Evolutionary conservation across 1,284 basidiomycete genomes (phyloP).

Genomic region (Pascua sp.): DNA sequence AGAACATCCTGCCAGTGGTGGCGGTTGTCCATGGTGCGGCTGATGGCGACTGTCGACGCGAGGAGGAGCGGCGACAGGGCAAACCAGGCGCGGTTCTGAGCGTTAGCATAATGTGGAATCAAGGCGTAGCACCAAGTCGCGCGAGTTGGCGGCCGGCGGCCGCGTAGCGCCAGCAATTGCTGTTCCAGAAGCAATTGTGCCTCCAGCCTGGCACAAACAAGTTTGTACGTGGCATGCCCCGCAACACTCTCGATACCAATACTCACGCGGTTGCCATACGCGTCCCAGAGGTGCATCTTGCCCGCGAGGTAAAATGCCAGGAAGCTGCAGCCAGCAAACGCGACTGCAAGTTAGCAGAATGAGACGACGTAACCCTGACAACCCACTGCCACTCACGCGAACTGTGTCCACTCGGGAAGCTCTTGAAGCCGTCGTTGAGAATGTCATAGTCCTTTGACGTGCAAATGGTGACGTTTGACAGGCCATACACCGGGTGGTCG

Average conservation of each 20-base stretch:
- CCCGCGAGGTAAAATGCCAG: slow-evolving; percentile 83
- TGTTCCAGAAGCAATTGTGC: not conserved
- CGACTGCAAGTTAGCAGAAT: slow-evolving; percentile 55
- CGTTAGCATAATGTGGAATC: not conserved
- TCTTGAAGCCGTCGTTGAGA: slow-evolving; percentile 81
- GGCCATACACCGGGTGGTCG: slow-evolving; percentile 66
- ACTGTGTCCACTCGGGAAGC: slow-evolving; percentile 85
- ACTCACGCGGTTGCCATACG: slow-evolving; percentile 69
- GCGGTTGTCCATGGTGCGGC: slow-evolving; percentile 84
- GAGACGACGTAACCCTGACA: not conserved
- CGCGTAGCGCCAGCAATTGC: not conserved
- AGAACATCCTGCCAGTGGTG: slow-evolving; percentile 88
- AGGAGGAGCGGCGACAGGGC: slow-evolving; percentile 70
- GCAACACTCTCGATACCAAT: no score
- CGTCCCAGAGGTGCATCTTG: slow-evolving; percentile 87
- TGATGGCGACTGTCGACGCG: slow-evolving; percentile 81
- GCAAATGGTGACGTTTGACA: slow-evolving; percentile 74
- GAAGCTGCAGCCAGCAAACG: slow-evolving; percentile 89
- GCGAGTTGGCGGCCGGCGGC: not conserved
- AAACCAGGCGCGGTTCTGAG: slow-evolving; percentile 78
- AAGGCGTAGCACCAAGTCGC: no score
- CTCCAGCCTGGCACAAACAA: no score
- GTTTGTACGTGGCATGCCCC: no score
- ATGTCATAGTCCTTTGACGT: slow-evolving; percentile 61
- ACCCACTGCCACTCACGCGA: slow-evolving; percentile 29